Conservation (phyloP, 2,329 filamentous ascomycete species). For the Ophidiomyces ophidiicola region DNA sequence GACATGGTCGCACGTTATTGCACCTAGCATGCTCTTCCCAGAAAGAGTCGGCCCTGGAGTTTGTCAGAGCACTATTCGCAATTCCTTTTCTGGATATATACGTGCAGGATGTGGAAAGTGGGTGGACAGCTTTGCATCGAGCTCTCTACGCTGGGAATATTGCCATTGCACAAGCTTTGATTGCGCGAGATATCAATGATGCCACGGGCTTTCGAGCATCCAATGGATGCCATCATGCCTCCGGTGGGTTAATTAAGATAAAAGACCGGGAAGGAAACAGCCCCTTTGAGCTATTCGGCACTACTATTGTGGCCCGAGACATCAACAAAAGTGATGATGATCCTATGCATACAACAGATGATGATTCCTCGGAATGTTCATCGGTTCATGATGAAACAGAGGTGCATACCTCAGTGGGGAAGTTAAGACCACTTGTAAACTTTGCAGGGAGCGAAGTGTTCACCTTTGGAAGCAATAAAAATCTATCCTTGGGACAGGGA, state of each 20-base stretch:
- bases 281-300: slow-evolving; percentile 83
- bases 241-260: slow-evolving; percentile 73
- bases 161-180: slow-evolving; percentile 66
- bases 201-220: slow-evolving; percentile 47
- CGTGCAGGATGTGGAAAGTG: slow-evolving; percentile 75
- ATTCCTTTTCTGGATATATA: slow-evolving; percentile 78
- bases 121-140: slow-evolving; percentile 89
- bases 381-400: slow-evolving; percentile 41
- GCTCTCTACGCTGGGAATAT: slow-evolving; percentile 84
- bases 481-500: slow-evolving; percentile 82
- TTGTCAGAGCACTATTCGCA: slow-evolving; percentile 67
- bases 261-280: slow-evolving; percentile 93
- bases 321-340: slow-evolving; percentile 1
- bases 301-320: slow-evolving; percentile 68
- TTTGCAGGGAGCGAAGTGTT: slow-evolving; percentile 72
- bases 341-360: slow-evolving; percentile 30
- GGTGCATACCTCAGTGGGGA: slow-evolving; percentile 18
- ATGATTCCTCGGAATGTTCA: slow-evolving; percentile 28
- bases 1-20: slow-evolving; percentile 67
- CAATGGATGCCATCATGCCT: slow-evolving; percentile 47
- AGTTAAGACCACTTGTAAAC: slow-evolving; percentile 25
- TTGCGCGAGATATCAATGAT: slow-evolving; percentile 64
- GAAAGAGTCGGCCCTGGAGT: slow-evolving; percentile 55
- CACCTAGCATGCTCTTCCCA: slow-evolving; percentile 72
- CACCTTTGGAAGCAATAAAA: slow-evolving; percentile 93